Percentiles rank a stretch among this genome's conserved stretches.
phyloP scores from a whole-genome alignment of 805 yeast species.

The Sungouiozyma intestinalis region DNA sequence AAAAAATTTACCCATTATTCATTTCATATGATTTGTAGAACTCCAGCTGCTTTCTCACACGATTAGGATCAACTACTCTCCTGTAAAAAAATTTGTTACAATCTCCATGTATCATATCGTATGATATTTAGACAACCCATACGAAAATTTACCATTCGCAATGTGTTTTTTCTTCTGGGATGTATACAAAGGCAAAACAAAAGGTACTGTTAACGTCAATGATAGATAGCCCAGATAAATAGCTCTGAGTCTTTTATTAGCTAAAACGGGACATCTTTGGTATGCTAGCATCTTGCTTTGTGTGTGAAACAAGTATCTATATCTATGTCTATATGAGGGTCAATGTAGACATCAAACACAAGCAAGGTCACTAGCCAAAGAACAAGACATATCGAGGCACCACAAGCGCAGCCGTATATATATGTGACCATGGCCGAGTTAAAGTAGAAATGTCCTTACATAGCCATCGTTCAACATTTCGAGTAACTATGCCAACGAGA shows the following conservation, averaged over 20 bases:
- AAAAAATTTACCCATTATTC: too few species aligned
- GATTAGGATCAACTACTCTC: neutral
- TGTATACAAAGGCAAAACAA: conserved; percentile 20
- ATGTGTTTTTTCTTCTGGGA: conserved; percentile 7
- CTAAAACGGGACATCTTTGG: neutral
- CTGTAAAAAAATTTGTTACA: neutral
- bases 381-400: neutral
- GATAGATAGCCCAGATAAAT: conserved; percentile 12
- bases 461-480: neutral
- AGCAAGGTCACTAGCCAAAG: too few species aligned
- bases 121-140: neutral
- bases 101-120: neutral
- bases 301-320: neutral
- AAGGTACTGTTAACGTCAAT: conserved; percentile 22
- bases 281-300: neutral
- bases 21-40: too few species aligned
- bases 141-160: neutral
- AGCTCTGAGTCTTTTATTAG: neutral
- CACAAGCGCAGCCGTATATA: neutral
- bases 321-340: too few species aligned
- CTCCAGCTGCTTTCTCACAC: neutral
- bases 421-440: neutral
- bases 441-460: neutral
- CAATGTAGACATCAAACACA: too few species aligned
- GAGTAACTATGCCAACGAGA: neutral